These are phyloP conservation scores for Pseudovirgaria hyperparasitica DNA, from an alignment of 2,329 filamentous ascomycete genomes.

Conservation along the genomic window DNA sequence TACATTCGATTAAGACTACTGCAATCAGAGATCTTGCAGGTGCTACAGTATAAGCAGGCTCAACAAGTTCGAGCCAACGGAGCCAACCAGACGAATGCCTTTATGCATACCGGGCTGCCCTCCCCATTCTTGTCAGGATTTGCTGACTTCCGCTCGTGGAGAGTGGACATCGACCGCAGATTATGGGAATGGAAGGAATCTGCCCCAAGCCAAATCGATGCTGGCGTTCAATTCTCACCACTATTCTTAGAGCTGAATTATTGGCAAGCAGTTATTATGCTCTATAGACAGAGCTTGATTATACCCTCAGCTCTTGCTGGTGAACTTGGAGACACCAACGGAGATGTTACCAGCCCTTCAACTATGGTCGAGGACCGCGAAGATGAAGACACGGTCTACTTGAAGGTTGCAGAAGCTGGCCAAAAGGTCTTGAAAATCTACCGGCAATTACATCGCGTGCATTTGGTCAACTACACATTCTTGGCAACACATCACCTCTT, in stretches of 20 bases:
- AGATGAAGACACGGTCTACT: slow-evolving; percentile 82
- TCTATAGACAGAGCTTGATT: slow-evolving; percentile 81
- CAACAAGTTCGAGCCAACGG: slow-evolving; percentile 58
- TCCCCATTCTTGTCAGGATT: slow-evolving; percentile 79
- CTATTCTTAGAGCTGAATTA: slow-evolving; percentile 93
- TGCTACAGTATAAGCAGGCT: slow-evolving; percentile 83
- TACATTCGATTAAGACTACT: slow-evolving; percentile 81
- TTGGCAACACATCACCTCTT: slow-evolving; percentile 92
- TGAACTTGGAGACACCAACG: slow-evolving; percentile 50
- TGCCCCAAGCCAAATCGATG: slow-evolving; percentile 64
- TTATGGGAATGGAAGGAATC: slow-evolving; percentile 77
- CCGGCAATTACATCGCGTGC: slow-evolving; percentile 72
- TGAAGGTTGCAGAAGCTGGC: slow-evolving; percentile 89
- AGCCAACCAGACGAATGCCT: slow-evolving; percentile 53
- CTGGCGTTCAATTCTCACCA: slow-evolving; percentile 77
- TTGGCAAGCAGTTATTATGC: slow-evolving; percentile 93
- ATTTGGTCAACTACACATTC: slow-evolving; percentile 91
- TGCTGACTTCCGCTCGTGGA: slow-evolving; percentile 77
- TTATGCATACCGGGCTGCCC: slow-evolving; percentile 64
- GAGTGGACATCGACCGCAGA: slow-evolving; percentile 72
- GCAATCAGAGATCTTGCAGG: slow-evolving; percentile 90
- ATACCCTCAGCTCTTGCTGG: slow-evolving; percentile 75
- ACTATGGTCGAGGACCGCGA: slow-evolving; percentile 56
- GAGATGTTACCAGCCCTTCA: slow-evolving; percentile 47
- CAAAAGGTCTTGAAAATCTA: slow-evolving; percentile 88